Base-by-base conservation (phyloP, 257 asterid genomes). In the Nicotiana paniculata region DNA sequence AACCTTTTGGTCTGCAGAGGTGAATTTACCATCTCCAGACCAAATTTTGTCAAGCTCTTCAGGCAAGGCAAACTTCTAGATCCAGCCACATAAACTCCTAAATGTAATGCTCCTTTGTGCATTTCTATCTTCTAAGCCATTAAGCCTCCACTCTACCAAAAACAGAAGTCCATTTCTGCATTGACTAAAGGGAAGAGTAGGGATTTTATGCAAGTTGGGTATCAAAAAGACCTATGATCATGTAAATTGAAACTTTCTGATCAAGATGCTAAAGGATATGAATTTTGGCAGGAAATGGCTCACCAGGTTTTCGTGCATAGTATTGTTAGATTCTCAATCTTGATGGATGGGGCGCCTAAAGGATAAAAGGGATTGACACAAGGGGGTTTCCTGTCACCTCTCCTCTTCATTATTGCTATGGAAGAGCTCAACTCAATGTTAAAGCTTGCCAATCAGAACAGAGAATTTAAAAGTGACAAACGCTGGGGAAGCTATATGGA, bases 121-220 rank as follows among this genome's bases (percentile, higher is more conserved):
- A 66, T 16, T 66, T 67, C 8, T 67, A 70, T 43, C n/a, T 48
- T 39, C 54, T 35, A 68, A 28, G 55, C 76, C 76, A 33, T 67
- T 67, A 67, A 35, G 30, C 15, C 76, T 35, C 76, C 11, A 39
- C 10, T 69, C 54, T 21, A 69, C 55, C 57, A 35, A n/a, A 10
- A n/a, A 69, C 77, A 39, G 32, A 69, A 69, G 55, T 69, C 77
- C 77, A 69, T 39, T 69, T 39, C 77, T 39, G 77, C n/a, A 18
- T 37, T 39, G 48, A 39, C 48, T 39, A 39, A 39, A 39, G 48
- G 48, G 48, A 39, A 6, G 48, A 39, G 8, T 39, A 39, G 10
- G 48, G 48, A 55, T 55, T 55, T 55, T 55, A 55, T 16, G 62
- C 62, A 55, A 5, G 24, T 17, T 55, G 62, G 62, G 4, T 55